Percentiles rank a stretch among this genome's conserved stretches.
Conservation (phyloP, 768 basidiomycete species). For the Leucosporidium scottii region DNA sequence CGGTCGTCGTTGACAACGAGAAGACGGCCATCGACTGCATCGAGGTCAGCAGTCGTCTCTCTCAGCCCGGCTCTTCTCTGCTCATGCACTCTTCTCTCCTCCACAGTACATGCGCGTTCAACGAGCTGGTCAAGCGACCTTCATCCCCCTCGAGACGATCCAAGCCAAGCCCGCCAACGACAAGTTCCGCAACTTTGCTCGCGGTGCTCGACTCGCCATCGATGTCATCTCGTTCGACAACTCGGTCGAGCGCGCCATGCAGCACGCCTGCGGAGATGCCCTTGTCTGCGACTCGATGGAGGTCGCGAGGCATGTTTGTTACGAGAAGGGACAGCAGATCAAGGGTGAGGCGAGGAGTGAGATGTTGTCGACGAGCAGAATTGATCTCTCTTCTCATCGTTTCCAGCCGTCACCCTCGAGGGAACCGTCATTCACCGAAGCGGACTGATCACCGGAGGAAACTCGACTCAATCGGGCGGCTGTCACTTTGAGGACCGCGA, state of each 20-base stretch:
- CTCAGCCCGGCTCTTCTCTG: not conserved
- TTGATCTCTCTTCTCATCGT: no score
- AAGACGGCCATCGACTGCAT: conserved; percentile 97
- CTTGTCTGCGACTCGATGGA: conserved; percentile 95
- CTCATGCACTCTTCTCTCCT: not conserved
- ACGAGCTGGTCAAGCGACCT: conserved; percentile 90
- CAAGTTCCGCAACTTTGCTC: conserved; percentile 84
- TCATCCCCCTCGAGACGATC: conserved; percentile 96
- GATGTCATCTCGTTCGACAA: conserved; percentile 78
- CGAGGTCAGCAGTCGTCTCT: conserved; percentile 52
- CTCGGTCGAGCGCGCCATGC: conserved; percentile 84
- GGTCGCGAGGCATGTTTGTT: conserved; percentile 79
- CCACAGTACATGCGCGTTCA: conserved; percentile 85
- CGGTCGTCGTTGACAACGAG: conserved; percentile 92
- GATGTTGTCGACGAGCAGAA: no score
- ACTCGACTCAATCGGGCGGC: conserved; percentile 37
- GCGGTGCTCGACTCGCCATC: conserved; percentile 75
- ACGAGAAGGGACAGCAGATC: conserved; percentile 90
- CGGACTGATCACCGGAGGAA: conserved; percentile 93
- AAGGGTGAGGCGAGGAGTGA: conserved; percentile 60
- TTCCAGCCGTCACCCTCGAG: conserved; percentile 77
- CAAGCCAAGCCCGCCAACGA: conserved; percentile 89
- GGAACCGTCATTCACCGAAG: conserved; percentile 97
- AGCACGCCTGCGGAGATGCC: conserved; percentile 91
- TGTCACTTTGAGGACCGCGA: conserved; percentile 85